Evolutionary conservation across 345 rosid species (phyloP).

Genomic region (Bruguiera parviflora): DNA sequence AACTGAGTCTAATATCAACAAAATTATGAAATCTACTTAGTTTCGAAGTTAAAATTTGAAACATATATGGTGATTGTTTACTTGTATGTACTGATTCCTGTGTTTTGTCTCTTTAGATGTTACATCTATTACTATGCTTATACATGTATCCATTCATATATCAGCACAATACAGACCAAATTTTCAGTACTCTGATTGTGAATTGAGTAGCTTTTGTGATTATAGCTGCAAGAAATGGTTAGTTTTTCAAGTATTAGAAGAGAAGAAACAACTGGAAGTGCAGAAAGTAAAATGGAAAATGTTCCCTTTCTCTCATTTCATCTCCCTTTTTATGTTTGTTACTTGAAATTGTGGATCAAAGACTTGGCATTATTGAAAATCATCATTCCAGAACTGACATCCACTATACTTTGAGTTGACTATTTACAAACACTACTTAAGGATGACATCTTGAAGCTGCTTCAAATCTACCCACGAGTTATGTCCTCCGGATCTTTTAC

Average conservation of each 20-base stretch:
- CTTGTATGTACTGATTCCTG: neutral
- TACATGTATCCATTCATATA: neutral
- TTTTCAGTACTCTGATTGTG: neutral
- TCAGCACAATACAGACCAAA: neutral
- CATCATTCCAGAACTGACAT: no score
- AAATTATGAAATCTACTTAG: neutral
- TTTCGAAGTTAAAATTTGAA: neutral
- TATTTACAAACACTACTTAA: no score
- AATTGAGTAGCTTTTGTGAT: neutral
- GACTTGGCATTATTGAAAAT: no score
- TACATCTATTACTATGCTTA: no score
- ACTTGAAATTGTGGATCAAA: neutral
- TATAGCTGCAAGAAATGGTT: conserved; percentile 1
- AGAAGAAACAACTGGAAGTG: neutral
- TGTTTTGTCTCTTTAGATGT: no score
- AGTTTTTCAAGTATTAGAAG: neutral
- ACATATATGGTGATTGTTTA: neutral
- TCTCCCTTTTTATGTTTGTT: neutral
- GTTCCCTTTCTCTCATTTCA: neutral
- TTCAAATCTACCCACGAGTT: neutral
- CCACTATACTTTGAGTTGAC: no score
- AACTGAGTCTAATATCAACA: neutral
- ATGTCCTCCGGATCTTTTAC: neutral
- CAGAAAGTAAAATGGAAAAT: neutral
- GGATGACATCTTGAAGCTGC: neutral